These are phyloP conservation scores for Dispira simplex DNA, from an alignment of 192 early-diverging fungal species.

Conservation along the genomic window DNA sequence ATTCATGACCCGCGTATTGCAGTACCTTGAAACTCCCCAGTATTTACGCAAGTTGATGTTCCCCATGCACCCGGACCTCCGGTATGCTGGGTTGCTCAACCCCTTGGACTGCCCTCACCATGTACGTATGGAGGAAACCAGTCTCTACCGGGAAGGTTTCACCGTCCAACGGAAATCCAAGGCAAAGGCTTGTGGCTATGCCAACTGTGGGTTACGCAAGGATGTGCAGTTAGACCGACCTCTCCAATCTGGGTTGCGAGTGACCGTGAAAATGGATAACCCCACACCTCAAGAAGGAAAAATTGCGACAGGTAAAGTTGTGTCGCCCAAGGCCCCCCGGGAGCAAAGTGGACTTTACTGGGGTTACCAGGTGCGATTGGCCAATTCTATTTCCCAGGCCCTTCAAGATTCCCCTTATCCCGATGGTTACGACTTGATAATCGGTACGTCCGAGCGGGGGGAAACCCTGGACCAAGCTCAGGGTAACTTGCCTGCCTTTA, in stretches of 20 bases:
- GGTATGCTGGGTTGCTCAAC: constrained; percentile 44
- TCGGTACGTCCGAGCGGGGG: constrained; percentile 40
- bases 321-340: constrained; percentile 40
- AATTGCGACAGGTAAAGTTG: constrained; percentile 32
- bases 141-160: constrained; percentile 43
- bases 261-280: constrained; percentile 35
- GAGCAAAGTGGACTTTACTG: constrained; percentile 45
- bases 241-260: constrained; percentile 37
- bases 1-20: constrained; percentile 49
- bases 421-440: constrained; percentile 47
- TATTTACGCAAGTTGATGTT: constrained; percentile 49
- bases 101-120: constrained; percentile 54
- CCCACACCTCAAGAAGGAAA: constrained; percentile 13
- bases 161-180: constrained; percentile 19
- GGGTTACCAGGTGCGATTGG: constrained; percentile 49
- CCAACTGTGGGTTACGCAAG: constrained; percentile 31
- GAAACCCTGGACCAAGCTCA: constrained; percentile 15
- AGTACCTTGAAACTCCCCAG: constrained; percentile 54
- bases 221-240: constrained; percentile 31
- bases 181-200: constrained; percentile 22
- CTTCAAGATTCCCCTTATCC: constrained; percentile 34
- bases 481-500: constrained; percentile 17
- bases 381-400: constrained; percentile 37
- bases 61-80: constrained; percentile 46
- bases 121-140: constrained; percentile 37